Evolutionary conservation across 352 stramenopile species (phyloP).

Genomic region (Thalassiosira mediterranea): DNA sequence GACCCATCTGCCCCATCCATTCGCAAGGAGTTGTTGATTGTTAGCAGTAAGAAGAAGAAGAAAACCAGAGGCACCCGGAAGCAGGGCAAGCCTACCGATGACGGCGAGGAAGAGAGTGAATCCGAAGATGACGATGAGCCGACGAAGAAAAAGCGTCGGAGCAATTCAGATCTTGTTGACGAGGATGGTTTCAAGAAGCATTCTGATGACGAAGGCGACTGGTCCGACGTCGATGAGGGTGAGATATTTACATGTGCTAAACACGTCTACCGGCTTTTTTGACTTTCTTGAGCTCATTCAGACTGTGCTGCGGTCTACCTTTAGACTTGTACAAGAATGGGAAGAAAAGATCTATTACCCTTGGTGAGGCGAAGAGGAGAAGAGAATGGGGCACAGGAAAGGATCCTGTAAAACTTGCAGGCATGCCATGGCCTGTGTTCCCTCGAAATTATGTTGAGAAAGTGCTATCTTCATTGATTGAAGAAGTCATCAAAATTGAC

Average conservation of each 20-base stretch:
- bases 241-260: constrained; percentile 35
- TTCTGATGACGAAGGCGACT: constrained; percentile 80
- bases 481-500: constrained; percentile 81
- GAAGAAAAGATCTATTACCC: constrained; percentile 71
- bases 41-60: constrained; percentile 74
- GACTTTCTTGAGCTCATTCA: constrained; percentile 5
- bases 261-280: too few species aligned
- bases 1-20: constrained; percentile 32
- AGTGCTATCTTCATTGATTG: constrained; percentile 73
- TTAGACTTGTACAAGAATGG: constrained; percentile 41
- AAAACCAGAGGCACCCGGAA: constrained; percentile 44
- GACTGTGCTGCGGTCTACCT: too few species aligned
- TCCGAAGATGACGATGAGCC: constrained; percentile 31
- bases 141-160: constrained; percentile 37
- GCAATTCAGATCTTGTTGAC: constrained; percentile 45
- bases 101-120: constrained; percentile 27
- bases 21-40: constrained; percentile 76
- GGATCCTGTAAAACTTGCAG: constrained; percentile 70
- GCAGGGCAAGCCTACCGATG: constrained; percentile 25
- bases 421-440: constrained; percentile 79
- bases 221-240: constrained; percentile 81
- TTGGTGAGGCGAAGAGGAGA: constrained; percentile 75
- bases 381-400: constrained; percentile 78
- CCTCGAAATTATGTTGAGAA: constrained; percentile 66
- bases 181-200: constrained; percentile 79